Evolutionary conservation across 2,329 filamentous ascomycete genomes (phyloP).

Genomic region (Hypomyces rosellus): DNA sequence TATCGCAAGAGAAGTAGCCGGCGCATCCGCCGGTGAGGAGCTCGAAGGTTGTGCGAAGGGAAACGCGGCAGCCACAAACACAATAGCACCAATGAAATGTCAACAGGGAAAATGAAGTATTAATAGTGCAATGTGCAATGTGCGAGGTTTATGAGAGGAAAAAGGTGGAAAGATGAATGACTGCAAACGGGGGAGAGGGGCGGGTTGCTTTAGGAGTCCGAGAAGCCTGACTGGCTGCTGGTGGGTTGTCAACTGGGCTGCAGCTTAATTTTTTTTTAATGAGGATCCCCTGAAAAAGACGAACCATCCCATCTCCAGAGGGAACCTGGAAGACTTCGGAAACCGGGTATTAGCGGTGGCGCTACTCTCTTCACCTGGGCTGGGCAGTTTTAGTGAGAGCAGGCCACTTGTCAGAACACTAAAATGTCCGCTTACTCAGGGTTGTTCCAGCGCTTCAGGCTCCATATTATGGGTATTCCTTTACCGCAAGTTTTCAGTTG

Average conservation of each 20-base stretch:
- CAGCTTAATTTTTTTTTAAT: constrained; percentile 21
- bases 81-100: too few species aligned
- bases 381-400: neutral
- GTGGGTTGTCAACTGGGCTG: too few species aligned
- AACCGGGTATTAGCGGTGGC: constrained; percentile 9
- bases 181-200: too few species aligned
- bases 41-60: neutral
- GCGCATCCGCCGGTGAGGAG: constrained; percentile 2
- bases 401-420: constrained; percentile 7
- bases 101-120: too few species aligned
- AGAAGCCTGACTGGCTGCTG: neutral
- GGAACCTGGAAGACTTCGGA: neutral
- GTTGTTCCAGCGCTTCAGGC: too few species aligned
- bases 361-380: constrained; percentile 4
- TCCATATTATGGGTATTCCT: neutral
- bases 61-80: too few species aligned
- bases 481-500: too few species aligned
- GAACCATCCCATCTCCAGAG: neutral
- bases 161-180: neutral
- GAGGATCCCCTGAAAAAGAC: constrained; percentile 20
- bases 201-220: neutral
- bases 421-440: too few species aligned
- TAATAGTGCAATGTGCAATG: too few species aligned
- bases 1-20: neutral
- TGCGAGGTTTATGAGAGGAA: too few species aligned